Percentiles rank a stretch among this genome's conserved stretches.
Evolutionary conservation across 2,329 filamentous ascomycete species (phyloP).

Genomic region (Claviceps arundinis): DNA sequence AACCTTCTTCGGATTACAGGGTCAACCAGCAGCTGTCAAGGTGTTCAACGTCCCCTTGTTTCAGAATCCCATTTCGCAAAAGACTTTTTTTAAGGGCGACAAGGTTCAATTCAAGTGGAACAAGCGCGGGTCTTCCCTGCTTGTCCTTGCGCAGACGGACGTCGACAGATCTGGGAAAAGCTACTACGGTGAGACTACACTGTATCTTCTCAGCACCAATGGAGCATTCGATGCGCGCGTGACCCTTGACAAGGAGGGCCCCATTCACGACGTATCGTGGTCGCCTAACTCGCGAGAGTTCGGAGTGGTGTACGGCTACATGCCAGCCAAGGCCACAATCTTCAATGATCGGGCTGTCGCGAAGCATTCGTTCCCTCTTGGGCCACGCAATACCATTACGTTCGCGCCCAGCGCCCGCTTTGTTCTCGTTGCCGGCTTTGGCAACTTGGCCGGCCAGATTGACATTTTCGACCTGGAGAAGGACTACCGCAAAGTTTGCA

Average conservation of each 20-base stretch:
- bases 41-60: conserved; percentile 91
- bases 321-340: conserved; percentile 98
- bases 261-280: conserved; percentile 97
- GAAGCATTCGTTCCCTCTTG: conserved; percentile 74
- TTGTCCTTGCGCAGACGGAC: conserved; percentile 93
- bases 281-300: conserved; percentile 97
- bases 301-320: conserved; percentile 92
- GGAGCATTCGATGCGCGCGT: conserved; percentile 88
- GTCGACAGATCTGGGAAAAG: conserved; percentile 98
- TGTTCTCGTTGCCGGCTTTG: conserved; percentile 87
- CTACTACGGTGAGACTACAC: conserved; percentile 96
- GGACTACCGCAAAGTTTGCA: conserved; percentile 83
- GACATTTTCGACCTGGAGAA: conserved; percentile 95
- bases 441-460: conserved; percentile 93
- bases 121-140: conserved; percentile 72
- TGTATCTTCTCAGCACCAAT: conserved; percentile 87
- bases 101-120: conserved; percentile 99
- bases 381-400: conserved; percentile 82
- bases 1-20: conserved; percentile 26
- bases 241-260: conserved; percentile 87
- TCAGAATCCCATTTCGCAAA: conserved; percentile 71
- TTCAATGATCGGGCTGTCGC: conserved; percentile 82
- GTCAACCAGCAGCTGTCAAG: conserved; percentile 85
- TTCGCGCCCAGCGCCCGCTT: conserved; percentile 93
- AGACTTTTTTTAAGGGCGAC: conserved; percentile 98